Percentiles rank a stretch among this genome's conserved stretches.
phyloP scores from a whole-genome alignment of 495 filamentous ascomycete genomes.

The Podospora didyma region DNA sequence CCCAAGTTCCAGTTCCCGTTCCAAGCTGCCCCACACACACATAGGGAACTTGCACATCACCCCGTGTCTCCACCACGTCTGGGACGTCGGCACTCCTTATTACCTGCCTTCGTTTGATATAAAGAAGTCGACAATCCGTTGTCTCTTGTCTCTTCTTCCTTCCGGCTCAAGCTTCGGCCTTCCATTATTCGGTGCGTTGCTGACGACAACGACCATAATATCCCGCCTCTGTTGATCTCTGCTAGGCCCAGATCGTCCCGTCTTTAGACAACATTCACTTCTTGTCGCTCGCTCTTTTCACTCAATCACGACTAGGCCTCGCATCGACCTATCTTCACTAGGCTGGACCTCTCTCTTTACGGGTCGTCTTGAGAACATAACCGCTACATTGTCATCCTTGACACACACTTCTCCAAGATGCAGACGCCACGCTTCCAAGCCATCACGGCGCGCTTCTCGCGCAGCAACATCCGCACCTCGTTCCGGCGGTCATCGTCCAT shows the following conservation, averaged over 20 bases:
- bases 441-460: constrained; percentile 45
- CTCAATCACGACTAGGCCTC: constrained; percentile 3
- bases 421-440: constrained; percentile 46
- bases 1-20: not conserved
- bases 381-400: not conserved
- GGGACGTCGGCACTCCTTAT: not conserved
- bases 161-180: not conserved
- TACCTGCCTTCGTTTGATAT: not conserved
- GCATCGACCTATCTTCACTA: constrained; percentile 11
- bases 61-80: not conserved
- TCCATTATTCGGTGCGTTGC: not conserved
- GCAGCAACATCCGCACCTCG: constrained; percentile 42
- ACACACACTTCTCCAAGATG: constrained; percentile 24
- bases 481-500: constrained; percentile 44
- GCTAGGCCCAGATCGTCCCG: constrained; percentile 33
- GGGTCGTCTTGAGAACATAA: not conserved
- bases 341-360: constrained; percentile 35
- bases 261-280: constrained; percentile 28
- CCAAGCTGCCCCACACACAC: not conserved
- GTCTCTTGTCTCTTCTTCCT: not conserved
- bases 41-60: too few species aligned
- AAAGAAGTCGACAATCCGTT: not conserved
- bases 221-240: constrained; percentile 20
- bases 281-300: constrained; percentile 18
- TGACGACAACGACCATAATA: constrained; percentile 10